Conservation (phyloP, 2,329 filamentous ascomycete species). For the Colletotrichum filicis region DNA sequence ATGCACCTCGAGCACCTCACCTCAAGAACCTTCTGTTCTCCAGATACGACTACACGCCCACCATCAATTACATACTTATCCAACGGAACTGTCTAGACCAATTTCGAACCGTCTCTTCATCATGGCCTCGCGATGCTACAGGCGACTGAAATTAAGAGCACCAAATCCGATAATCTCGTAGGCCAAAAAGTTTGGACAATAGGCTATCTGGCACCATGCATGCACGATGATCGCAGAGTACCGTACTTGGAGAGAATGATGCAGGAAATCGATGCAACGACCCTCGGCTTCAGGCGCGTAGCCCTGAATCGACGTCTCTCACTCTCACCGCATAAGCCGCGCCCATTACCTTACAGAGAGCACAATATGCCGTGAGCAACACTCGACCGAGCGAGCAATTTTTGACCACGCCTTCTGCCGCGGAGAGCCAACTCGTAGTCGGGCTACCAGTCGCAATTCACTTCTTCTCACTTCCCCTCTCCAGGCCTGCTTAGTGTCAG, state of each 20-base stretch:
- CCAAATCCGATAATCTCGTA: not conserved
- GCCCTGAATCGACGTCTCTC: constrained; percentile 1
- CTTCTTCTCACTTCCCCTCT: too few species aligned
- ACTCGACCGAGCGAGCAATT: not conserved
- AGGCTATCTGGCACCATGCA: not conserved
- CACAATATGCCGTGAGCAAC: not conserved
- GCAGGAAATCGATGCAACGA: not conserved
- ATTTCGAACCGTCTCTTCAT: not conserved
- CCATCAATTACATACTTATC: not conserved
- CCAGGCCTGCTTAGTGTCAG: not conserved
- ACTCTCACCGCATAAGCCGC: constrained; percentile 9
- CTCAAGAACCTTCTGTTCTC: too few species aligned
- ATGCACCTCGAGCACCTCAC: not conserved
- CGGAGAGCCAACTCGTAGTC: not conserved
- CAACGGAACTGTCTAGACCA: not conserved
- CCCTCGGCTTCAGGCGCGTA: not conserved
- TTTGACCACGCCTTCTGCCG: not conserved
- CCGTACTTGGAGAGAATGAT: not conserved
- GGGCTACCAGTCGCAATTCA: not conserved
- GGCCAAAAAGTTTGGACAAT: not conserved
- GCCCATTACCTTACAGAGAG: too few species aligned
- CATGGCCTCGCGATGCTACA: not conserved
- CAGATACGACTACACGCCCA: too few species aligned
- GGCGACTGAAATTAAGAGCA: not conserved
- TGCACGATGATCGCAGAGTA: not conserved